These are phyloP conservation scores for Diaporthe sp. DNA, from an alignment of 2,329 filamentous ascomycete genomes.

Conservation along the genomic window DNA sequence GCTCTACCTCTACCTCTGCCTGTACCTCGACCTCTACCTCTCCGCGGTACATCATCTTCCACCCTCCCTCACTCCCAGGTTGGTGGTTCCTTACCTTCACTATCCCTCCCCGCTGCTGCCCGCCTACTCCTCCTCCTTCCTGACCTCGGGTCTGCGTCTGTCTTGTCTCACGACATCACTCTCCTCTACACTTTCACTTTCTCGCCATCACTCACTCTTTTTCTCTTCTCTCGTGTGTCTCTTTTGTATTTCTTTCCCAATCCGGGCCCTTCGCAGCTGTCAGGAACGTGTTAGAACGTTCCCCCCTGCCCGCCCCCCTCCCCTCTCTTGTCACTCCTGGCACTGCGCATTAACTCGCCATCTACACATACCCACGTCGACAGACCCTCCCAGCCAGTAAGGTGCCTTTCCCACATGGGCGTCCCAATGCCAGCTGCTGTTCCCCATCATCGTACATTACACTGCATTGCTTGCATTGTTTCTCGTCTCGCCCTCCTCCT, in stretches of 20 bases:
- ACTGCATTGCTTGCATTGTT: slow-evolving; percentile 40
- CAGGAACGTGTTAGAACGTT: slow-evolving; percentile 23
- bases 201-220: slow-evolving; percentile 5
- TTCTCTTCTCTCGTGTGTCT: slow-evolving; percentile 26
- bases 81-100: slow-evolving; percentile 4
- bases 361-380: slow-evolving; percentile 24
- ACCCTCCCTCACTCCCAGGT: slow-evolving; percentile 1
- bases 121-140: slow-evolving; percentile 21
- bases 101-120: slow-evolving; percentile 3
- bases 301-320: neutral
- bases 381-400: slow-evolving; percentile 35
- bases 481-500: slow-evolving; percentile 29
- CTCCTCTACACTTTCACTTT: slow-evolving; percentile 15
- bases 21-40: neutral
- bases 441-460: slow-evolving; percentile 37
- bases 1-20: slow-evolving; percentile 5
- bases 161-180: slow-evolving; percentile 33
- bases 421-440: slow-evolving; percentile 32
- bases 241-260: slow-evolving; percentile 32
- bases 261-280: slow-evolving; percentile 29
- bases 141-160: slow-evolving; percentile 8
- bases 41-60: neutral
- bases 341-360: slow-evolving; percentile 33
- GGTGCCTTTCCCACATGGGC: slow-evolving; percentile 29
- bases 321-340: slow-evolving; percentile 32